These are phyloP conservation scores for Didymella glomerata DNA, from an alignment of 2,329 filamentous ascomycete species.

Conservation along the genomic window DNA sequence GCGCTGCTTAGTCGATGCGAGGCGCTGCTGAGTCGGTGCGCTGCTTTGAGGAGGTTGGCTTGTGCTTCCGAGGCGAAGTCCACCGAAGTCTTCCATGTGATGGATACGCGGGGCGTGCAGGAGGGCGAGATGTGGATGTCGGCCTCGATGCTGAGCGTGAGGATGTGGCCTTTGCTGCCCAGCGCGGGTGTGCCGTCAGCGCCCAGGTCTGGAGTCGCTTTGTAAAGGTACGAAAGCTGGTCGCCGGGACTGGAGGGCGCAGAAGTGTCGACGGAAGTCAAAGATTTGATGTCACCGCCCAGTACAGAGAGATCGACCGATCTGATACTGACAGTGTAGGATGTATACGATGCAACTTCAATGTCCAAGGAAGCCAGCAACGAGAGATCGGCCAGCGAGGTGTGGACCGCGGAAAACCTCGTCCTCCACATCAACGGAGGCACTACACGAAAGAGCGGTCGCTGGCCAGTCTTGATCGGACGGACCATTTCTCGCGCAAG, in stretches of 20 bases:
- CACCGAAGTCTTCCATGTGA: conserved; percentile 73
- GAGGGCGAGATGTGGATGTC: conserved; percentile 64
- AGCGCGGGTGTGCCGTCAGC: conserved; percentile 59
- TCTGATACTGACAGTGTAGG: conserved; percentile 70
- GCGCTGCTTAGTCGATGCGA: conserved; percentile 42
- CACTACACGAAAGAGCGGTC: conserved; percentile 69
- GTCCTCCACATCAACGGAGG: conserved; percentile 77
- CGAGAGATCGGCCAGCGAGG: conserved; percentile 60
- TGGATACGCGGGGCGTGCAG: conserved; percentile 69
- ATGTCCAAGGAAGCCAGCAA: conserved; percentile 76
- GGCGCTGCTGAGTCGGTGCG: conserved; percentile 43
- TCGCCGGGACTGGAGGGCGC: conserved; percentile 74
- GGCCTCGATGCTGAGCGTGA: conserved; percentile 69
- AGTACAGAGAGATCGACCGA: conserved; percentile 65
- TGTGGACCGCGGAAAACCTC: conserved; percentile 72
- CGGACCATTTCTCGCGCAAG: conserved; percentile 67
- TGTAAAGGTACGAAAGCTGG: conserved; percentile 78
- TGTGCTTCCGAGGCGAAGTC: conserved; percentile 67
- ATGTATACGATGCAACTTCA: conserved; percentile 75
- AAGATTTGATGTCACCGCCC: conserved; percentile 67
- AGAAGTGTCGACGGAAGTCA: conserved; percentile 59
- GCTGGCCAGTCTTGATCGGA: conserved; percentile 70
- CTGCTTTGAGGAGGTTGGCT: conserved; percentile 50
- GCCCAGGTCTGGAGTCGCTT: conserved; percentile 58
- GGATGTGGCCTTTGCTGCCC: conserved; percentile 48